Base-by-base conservation (phyloP, 345 rosid genomes). In the Aquilaria sinensis region DNA sequence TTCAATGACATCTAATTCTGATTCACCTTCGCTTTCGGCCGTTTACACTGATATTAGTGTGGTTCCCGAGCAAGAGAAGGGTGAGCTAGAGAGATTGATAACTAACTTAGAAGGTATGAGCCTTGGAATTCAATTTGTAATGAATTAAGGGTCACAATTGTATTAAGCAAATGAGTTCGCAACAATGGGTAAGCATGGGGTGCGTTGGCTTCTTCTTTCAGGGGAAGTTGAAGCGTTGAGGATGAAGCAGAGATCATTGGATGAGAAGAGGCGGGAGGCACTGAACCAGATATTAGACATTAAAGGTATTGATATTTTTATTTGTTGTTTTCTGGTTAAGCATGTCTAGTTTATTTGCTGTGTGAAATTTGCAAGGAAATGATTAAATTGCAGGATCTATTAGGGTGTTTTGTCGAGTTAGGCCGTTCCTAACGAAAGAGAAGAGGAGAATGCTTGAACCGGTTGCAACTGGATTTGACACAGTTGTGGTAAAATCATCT, bases 401-500 rank as follows among this genome's bases (percentile, higher is more conserved):
- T 66, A 80, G 98, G 58, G 93, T 87, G 50, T 87, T 89, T 73
- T 89, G 96, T 69, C 79, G 98, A 61, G 86, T 89, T 32, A 82
- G 91, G 52, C 96, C 91, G 3, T 78, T 74, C 74, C 63, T 72
- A 13, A 43, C 46, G 12, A 72, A 81, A 3, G 82, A 75, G 37
- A 82, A 64, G 63, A 85, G 84, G 8, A 78, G 73, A 52, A 62
- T 71, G 52, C 73, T 32, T n/a, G 86, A 81, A 65, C 76, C 89
- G 15, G 55, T 92, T 33, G 74, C 77, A 29, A 72, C 62, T 61
- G 82, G 70, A 51, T 60, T 49, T 12, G 85, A 81, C 60, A 83
- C 70, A 52, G 57, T 89, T 54, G 78, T 70, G 15, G 74, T 92
- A 37, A 85, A 68, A 74, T 73, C 77, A 37, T 64, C 79, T 14